Base-by-base conservation (phyloP, 371 early-diverging fungal species). In the Apophysomyces variabilis region DNA sequence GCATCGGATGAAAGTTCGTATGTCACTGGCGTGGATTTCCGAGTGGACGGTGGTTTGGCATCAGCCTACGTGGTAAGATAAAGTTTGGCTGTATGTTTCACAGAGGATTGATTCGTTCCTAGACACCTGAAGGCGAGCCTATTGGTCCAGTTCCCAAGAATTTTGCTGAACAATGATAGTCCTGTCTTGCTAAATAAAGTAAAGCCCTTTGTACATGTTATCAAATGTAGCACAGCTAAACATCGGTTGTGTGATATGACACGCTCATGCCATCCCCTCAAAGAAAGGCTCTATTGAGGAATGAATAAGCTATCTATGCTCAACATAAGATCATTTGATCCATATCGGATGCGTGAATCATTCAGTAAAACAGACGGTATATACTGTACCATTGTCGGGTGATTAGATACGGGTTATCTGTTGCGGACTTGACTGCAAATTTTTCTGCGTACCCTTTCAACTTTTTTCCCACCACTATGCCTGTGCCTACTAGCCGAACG, bases 21-120 rank as follows among this genome's bases (percentile, higher is more conserved):
- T 75, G 86, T 93, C 60, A 95, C 94, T 5, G 95, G 95, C 32
- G 90, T 90, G 11, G 95, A 95, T 62, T 93, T 95, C 71, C 66
- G 85, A 58, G 93, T 93, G 21, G 95, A 95, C 77, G 95, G 95
- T 57, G 95, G 95, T 38, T 71, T 95, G 57, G 78, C 89, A 18
- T 83, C 87, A n/a, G 91, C 93, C 16, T 95, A 90, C 78, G 89
- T 90, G 60, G 85, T 85, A 77, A 68, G 73, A 70, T 66, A 16
- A 11, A 26, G 7, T 57, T 18, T 38, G n/a, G 12, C 13, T 14
- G n/a, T 37, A 56, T 56, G 21, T 56, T 39, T 54, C 64, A n/a
- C 26, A 9, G 11, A 46, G 35, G 37, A n/a, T 47, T 37, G 54
- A n/a, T 54, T 50, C 58, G 18, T 62, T 43, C 39, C 1, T 73